A percentile compares a stretch with the other conserved stretches of the same genome.
These are phyloP conservation scores for Globisporangium paddicum DNA, from an alignment of 352 stramenopile genomes.

Conservation along the genomic window DNA sequence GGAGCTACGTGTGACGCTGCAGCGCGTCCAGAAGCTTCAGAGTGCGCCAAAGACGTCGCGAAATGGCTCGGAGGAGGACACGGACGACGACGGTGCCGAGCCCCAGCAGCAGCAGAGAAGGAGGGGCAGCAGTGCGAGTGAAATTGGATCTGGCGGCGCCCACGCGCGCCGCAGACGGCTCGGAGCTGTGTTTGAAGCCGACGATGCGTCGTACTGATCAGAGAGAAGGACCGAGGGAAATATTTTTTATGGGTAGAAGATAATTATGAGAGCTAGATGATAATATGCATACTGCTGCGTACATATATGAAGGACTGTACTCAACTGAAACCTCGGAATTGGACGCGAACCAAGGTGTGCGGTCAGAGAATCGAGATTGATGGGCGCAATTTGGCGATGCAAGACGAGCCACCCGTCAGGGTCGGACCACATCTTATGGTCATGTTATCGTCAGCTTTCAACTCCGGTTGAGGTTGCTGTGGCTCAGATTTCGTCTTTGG, in stretches of 20 bases:
- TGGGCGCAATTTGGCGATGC: too few relatives aligned
- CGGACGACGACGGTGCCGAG: neutral
- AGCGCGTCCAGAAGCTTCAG: constrained; percentile 44
- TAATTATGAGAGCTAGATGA: neutral
- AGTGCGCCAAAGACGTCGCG: neutral
- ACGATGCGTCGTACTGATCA: neutral
- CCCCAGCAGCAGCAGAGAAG: neutral
- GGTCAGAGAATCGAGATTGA: too few relatives aligned
- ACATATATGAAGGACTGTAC: too few relatives aligned
- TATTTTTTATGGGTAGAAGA: neutral
- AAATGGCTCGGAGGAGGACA: constrained; percentile 9
- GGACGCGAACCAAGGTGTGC: too few relatives aligned
- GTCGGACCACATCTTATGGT: too few relatives aligned
- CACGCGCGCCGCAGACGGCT: neutral
- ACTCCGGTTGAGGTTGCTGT: too few relatives aligned
- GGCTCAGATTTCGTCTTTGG: too few relatives aligned
- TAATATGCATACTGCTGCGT: neutral
- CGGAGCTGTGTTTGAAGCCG: neutral
- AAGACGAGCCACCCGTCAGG: too few relatives aligned
- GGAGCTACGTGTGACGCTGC: constrained; percentile 51
- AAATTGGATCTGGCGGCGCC: neutral
- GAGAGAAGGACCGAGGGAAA: neutral
- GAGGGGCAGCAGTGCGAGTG: neutral
- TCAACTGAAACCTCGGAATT: too few relatives aligned
- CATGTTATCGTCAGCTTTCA: too few relatives aligned